phyloP scores from a whole-genome alignment of 495 filamentous ascomycete species.

The Hypomontagnella submonticulosa region DNA sequence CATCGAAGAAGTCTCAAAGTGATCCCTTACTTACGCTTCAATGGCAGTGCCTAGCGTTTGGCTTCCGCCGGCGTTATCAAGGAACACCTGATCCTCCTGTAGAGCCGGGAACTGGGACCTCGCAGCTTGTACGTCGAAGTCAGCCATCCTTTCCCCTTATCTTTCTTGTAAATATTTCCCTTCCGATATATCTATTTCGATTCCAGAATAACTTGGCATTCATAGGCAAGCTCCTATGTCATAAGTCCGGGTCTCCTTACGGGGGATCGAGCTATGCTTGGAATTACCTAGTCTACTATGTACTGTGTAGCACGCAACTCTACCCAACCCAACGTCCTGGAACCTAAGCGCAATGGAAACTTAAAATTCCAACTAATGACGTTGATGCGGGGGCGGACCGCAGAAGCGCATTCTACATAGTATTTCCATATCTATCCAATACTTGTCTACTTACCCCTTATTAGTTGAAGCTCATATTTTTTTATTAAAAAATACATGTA shows the following conservation, averaged over 20 bases:
- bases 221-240: not conserved
- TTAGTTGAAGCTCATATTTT: too few relatives aligned
- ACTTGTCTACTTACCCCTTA: too few relatives aligned
- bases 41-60: conserved; percentile 72
- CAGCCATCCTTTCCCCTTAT: conserved; percentile 21
- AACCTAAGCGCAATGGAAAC: conserved; percentile 16
- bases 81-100: conserved; percentile 70
- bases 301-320: too few relatives aligned
- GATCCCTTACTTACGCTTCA: conserved; percentile 64
- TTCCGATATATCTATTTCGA: not conserved
- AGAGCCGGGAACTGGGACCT: conserved; percentile 74
- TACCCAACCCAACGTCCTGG: conserved; percentile 11
- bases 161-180: not conserved
- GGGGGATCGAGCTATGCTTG: too few relatives aligned
- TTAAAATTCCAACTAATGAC: conserved; percentile 18
- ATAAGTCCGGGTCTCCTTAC: too few relatives aligned
- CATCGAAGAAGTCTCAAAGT: not conserved
- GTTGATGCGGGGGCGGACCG: conserved; percentile 29
- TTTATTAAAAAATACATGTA: too few relatives aligned
- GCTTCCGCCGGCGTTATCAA: conserved; percentile 81
- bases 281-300: too few relatives aligned
- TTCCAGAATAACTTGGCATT: not conserved
- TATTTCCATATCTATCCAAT: too few relatives aligned
- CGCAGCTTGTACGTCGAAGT: conserved; percentile 63
- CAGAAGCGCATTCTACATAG: conserved; percentile 2